phyloP scores from a whole-genome alignment of 345 rosid genomes.

The Clausena lansium region DNA sequence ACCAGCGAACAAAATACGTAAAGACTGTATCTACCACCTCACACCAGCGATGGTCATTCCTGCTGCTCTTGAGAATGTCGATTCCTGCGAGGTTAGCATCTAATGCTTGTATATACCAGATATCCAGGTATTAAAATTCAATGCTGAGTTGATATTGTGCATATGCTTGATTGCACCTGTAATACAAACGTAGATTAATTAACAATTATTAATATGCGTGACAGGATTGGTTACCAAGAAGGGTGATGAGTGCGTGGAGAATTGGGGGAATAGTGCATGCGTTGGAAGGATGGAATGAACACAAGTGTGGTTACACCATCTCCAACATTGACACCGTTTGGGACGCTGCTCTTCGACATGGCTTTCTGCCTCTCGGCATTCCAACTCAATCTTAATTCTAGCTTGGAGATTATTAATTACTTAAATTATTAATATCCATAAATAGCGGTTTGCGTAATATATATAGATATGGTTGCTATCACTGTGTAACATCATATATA shows the following conservation, averaged over 20 bases:
- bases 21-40: constrained; percentile 47
- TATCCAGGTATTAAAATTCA: too few species aligned
- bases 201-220: too few species aligned
- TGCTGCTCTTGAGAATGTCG: constrained; percentile 41
- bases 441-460: too few species aligned
- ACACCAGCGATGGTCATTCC: constrained; percentile 64
- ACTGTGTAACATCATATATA: too few species aligned
- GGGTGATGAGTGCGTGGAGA: constrained; percentile 16
- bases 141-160: too few species aligned
- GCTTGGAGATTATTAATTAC: too few species aligned
- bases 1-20: constrained; percentile 26
- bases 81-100: constrained; percentile 21
- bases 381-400: too few species aligned
- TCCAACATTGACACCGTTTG: not conserved
- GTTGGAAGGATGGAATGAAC: constrained; percentile 11
- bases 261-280: constrained; percentile 5
- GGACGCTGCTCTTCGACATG: not conserved
- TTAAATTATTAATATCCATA: too few species aligned
- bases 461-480: too few species aligned
- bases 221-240: constrained; percentile 21
- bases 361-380: not conserved
- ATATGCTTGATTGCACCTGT: too few species aligned
- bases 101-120: too few species aligned
- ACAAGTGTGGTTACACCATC: constrained; percentile 5
- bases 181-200: too few species aligned